Evolutionary conservation across 1,284 basidiomycete genomes (phyloP).

Genomic region (Heterobasidion annosum): DNA sequence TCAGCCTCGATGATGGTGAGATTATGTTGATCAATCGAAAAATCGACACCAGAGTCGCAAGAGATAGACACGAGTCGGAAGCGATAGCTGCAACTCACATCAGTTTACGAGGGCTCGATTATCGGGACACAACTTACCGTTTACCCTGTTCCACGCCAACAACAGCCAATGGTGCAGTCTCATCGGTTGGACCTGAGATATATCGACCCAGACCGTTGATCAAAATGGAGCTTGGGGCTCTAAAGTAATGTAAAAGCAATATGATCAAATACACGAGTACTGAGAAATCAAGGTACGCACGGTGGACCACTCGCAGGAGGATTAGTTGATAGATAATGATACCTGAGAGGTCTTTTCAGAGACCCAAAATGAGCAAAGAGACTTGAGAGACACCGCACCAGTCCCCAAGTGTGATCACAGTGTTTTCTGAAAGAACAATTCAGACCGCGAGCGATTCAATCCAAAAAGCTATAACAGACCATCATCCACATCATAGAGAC

Average conservation of each 20-base stretch:
- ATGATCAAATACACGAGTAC: neutral
- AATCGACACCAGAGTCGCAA: slow-evolving; percentile 24
- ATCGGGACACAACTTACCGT: no score
- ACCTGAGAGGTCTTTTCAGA: neutral
- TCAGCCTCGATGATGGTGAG: slow-evolving; percentile 46
- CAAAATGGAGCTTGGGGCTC: slow-evolving; percentile 26
- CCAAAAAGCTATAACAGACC: no score
- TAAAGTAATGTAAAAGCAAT: neutral
- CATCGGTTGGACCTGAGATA: slow-evolving; percentile 17
- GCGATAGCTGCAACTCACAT: slow-evolving; percentile 17
- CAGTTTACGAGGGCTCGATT: no score
- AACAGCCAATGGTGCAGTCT: slow-evolving; percentile 20
- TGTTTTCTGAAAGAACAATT: slow-evolving; percentile 17
- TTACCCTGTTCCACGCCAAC: slow-evolving; percentile 7
- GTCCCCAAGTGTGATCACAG: slow-evolving; percentile 30
- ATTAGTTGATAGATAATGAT: slow-evolving; percentile 1
- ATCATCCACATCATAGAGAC: no score
- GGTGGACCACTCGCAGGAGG: neutral
- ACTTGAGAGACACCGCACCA: slow-evolving; percentile 22
- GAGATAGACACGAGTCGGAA: slow-evolving; percentile 25
- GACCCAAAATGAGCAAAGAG: neutral
- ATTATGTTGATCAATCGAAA: slow-evolving; percentile 38
- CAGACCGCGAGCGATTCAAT: no score
- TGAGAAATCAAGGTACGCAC: neutral
- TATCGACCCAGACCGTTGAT: slow-evolving; percentile 41